Evolutionary conservation across 1,284 basidiomycete species (phyloP).

Genomic region (Termitomyces sp.): DNA sequence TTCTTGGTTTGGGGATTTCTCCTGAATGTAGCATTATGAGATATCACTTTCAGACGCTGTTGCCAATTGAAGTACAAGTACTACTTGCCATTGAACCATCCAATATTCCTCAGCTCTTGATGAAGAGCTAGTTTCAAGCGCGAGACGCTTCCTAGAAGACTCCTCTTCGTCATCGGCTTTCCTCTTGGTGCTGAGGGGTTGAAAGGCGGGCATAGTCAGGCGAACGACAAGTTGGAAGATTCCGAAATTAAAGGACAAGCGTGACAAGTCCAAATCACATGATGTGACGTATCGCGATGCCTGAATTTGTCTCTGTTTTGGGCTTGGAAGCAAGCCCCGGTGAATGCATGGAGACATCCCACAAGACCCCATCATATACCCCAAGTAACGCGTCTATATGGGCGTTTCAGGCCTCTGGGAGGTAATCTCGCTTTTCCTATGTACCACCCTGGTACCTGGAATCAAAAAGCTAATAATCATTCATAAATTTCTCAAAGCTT

Average conservation of each 20-base stretch:
- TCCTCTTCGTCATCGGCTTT: conserved; percentile 25
- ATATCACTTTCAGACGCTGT: background rate
- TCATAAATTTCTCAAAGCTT: background rate
- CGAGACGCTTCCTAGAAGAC: conserved; percentile 27
- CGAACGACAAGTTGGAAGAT: background rate
- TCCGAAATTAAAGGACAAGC: background rate
- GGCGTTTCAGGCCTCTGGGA: background rate
- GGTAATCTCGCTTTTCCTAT: background rate
- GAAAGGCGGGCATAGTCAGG: conserved; percentile 35
- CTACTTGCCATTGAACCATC: conserved; percentile 64
- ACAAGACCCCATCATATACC: background rate
- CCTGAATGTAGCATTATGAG: conserved; percentile 36
- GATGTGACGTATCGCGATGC: conserved; percentile 18
- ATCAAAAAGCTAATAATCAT: background rate
- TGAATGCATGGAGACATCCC: too few species aligned
- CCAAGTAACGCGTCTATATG: background rate
- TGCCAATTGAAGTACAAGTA: background rate
- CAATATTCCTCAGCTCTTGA: conserved; percentile 44
- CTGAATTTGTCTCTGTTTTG: background rate
- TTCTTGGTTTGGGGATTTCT: conserved; percentile 77
- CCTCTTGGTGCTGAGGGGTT: conserved; percentile 26
- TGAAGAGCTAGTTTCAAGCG: conserved; percentile 13
- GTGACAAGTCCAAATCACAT: conserved; percentile 9
- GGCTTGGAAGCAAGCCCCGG: too few species aligned
- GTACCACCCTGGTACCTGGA: too few species aligned